Evolutionary conservation across 345 rosid species (phyloP).

Genomic region (Physaria fendleri): DNA sequence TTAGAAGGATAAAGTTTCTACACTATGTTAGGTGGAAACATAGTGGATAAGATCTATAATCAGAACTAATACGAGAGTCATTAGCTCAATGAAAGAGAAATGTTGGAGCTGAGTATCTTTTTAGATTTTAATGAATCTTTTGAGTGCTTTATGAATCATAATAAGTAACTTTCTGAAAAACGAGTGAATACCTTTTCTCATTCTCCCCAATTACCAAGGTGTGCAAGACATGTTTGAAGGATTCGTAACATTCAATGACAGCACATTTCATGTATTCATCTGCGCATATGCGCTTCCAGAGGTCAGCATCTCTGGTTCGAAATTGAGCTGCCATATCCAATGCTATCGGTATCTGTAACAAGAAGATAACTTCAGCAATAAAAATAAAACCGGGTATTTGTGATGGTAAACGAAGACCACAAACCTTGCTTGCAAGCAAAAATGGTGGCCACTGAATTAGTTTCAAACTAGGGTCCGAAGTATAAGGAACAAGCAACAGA

Average conservation of each 20-base stretch:
- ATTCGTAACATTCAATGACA: conserved; percentile 93
- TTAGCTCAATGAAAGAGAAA: background rate
- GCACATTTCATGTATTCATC: conserved; percentile 99
- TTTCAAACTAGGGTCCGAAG: conserved; percentile 87
- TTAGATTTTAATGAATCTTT: background rate
- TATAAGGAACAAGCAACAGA: conserved; percentile 82
- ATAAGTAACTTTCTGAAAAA: background rate
- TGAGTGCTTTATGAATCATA: background rate
- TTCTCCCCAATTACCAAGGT: conserved; percentile 81
- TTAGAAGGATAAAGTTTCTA: background rate
- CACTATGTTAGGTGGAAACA: background rate
- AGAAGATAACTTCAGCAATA: conserved; percentile 11
- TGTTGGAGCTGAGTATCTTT: background rate
- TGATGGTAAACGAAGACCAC: conserved; percentile 14
- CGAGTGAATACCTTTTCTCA: conserved; percentile 70
- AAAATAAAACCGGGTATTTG: background rate
- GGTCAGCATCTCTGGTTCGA: conserved; percentile 71
- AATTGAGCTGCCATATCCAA: conserved; percentile 93
- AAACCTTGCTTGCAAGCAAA: conserved; percentile 96
- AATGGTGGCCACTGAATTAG: conserved; percentile 98
- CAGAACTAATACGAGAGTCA: background rate
- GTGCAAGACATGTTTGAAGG: conserved; percentile 73
- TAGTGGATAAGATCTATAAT: background rate
- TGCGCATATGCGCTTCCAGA: conserved; percentile 91
- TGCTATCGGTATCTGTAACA: conserved; percentile 82